Base-by-base conservation (phyloP, 371 early-diverging fungal genomes). In the Mortierella sp. region DNA sequence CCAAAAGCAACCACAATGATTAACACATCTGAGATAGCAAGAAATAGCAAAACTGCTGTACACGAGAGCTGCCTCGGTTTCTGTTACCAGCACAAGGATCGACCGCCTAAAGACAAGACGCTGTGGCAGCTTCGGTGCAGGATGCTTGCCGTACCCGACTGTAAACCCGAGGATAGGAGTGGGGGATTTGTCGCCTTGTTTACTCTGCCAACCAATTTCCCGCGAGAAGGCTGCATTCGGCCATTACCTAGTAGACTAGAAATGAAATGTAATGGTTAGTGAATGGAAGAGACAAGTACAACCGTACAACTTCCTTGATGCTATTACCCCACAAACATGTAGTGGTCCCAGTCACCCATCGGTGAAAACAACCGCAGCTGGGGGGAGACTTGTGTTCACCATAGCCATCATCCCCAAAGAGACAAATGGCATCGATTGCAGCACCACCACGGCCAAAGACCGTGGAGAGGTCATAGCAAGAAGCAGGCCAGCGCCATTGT, bases 281-380 rank as follows among this genome's bases (percentile, higher is more conserved):
- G 56, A 67, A 34, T 18, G 34, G 43, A 46, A 47, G 59, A 34
- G 42, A 31, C 61, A 67, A 51, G 16, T 57, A 67, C 57, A 57
- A 61, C 56, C 51, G 54, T 41, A 60, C 67, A 67, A 50, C 61
- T 67, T 50, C 67, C 41, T 60, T 67, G 67, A 67, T 60, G 67
- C 67, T 49, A 67, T 67, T 67, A 67, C 23, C 54, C 67, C 61
- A 50, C 50, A 67, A 34, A 55, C 26, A 46, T 31, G 24, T 50
- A 48, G 68, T 42, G 68, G 68, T 45, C 59, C 66, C 66, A 66
- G 30, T 58, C 66, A 59, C 48, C 66, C 66, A 59, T 41, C 47
- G 59, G 48, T 67, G 68, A 61, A 61, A 61, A 67, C 68, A 67
- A 56, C 68, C 68, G 61, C 68, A 67, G 53, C 57, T 56, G 52